A percentile compares a stretch with the other conserved stretches of the same genome.
Evolutionary conservation across 2,329 filamentous ascomycete species (phyloP).

Genomic region (Paradendryphiella salina): DNA sequence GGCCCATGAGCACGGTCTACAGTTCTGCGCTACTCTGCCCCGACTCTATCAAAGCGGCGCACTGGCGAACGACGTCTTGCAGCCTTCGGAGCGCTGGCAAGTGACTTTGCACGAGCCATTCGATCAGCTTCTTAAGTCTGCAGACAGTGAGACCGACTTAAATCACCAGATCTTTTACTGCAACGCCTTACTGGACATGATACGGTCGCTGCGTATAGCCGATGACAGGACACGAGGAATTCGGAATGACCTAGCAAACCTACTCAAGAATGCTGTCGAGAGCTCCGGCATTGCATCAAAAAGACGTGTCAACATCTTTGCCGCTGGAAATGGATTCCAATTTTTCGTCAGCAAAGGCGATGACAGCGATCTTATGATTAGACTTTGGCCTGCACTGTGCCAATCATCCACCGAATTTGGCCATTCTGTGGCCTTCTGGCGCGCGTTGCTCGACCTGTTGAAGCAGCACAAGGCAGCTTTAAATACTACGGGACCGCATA

Average conservation of each 20-base stretch:
- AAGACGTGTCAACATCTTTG: slow-evolving; percentile 56
- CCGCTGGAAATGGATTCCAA: slow-evolving; percentile 73
- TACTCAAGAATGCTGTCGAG: slow-evolving; percentile 26
- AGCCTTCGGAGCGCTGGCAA: slow-evolving; percentile 38
- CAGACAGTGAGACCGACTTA: slow-evolving; percentile 12
- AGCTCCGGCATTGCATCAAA: background rate
- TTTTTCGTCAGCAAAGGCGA: slow-evolving; percentile 67
- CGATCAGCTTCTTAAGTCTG: slow-evolving; percentile 52
- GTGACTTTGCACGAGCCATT: slow-evolving; percentile 67
- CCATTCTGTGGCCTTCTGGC: slow-evolving; percentile 50
- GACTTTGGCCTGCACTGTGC: slow-evolving; percentile 67
- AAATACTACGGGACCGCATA: slow-evolving; percentile 57
- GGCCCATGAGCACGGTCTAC: slow-evolving; percentile 37
- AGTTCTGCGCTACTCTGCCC: slow-evolving; percentile 40
- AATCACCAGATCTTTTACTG: slow-evolving; percentile 28
- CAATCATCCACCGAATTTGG: slow-evolving; percentile 68
- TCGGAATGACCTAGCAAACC: slow-evolving; percentile 24
- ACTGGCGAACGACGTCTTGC: slow-evolving; percentile 23
- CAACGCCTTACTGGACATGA: slow-evolving; percentile 37
- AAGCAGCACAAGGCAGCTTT: slow-evolving; percentile 61
- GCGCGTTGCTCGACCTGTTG: slow-evolving; percentile 59
- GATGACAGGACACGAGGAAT: slow-evolving; percentile 27
- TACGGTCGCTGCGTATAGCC: slow-evolving; percentile 27
- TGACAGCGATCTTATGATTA: slow-evolving; percentile 53
- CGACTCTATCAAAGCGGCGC: slow-evolving; percentile 29